Evolutionary conservation across 2,329 filamentous ascomycete species (phyloP).

Genomic region (Aspergillus sp.): DNA sequence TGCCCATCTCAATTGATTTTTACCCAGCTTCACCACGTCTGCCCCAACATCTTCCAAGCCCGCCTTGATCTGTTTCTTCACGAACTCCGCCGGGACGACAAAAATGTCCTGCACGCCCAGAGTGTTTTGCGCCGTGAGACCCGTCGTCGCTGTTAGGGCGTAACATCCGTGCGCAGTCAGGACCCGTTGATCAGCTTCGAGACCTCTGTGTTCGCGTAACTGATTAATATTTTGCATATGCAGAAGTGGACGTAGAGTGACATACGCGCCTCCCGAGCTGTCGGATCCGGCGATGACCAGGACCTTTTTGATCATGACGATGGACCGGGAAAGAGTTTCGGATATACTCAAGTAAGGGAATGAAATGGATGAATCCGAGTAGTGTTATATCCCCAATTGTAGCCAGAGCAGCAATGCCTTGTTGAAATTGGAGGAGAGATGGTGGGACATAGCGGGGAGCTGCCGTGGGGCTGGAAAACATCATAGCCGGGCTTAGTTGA

Average conservation of each 20-base stretch:
- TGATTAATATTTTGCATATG: slow-evolving; percentile 9
- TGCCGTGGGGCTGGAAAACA: slow-evolving; percentile 1
- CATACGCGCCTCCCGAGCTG: slow-evolving; percentile 82
- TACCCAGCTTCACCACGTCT: slow-evolving; percentile 89
- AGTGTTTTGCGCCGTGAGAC: slow-evolving; percentile 94
- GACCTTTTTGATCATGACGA: slow-evolving; percentile 48
- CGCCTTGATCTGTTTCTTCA: slow-evolving; percentile 77
- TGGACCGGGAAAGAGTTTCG: slow-evolving; percentile 5
- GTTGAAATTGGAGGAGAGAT: neutral
- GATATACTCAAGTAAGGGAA: neutral
- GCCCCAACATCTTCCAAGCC: slow-evolving; percentile 76
- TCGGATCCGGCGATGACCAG: slow-evolving; percentile 84
- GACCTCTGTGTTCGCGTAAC: slow-evolving; percentile 54
- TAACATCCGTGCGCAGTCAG: slow-evolving; percentile 89
- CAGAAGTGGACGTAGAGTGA: slow-evolving; percentile 16
- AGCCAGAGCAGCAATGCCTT: neutral
- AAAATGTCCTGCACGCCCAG: slow-evolving; percentile 76
- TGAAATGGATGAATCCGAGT: neutral
- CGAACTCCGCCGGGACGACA: slow-evolving; percentile 67
- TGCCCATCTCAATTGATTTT: slow-evolving; percentile 12
- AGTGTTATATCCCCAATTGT: neutral
- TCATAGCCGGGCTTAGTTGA: neutral
- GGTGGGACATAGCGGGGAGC: neutral
- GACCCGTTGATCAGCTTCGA: slow-evolving; percentile 94
- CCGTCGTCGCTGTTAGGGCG: slow-evolving; percentile 91